These are phyloP conservation scores for Aspergillus sp. DNA, from an alignment of 2,329 filamentous ascomycete species.

Conservation along the genomic window DNA sequence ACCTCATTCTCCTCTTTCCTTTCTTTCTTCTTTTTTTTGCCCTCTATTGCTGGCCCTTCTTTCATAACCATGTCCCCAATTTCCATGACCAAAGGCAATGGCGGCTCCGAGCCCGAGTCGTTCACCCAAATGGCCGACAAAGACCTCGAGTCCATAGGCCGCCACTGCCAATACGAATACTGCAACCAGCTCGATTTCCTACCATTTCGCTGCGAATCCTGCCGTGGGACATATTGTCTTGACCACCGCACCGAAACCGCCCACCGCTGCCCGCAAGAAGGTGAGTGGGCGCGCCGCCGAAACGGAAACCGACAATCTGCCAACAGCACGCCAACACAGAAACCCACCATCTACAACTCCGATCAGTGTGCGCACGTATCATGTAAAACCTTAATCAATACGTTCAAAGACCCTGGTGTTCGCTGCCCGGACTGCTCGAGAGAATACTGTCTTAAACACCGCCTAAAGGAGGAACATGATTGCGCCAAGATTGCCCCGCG, in stretches of 20 bases:
- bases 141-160: constrained; percentile 82
- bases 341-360: constrained; percentile 58
- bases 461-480: constrained; percentile 69
- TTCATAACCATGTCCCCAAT: constrained; percentile 26
- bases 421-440: constrained; percentile 51
- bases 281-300: constrained; percentile 59
- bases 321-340: constrained; percentile 36
- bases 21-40: background rate
- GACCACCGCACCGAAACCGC: constrained; percentile 86
- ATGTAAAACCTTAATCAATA: constrained; percentile 56
- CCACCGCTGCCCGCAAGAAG: constrained; percentile 66
- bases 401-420: constrained; percentile 50
- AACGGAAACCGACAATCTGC: constrained; percentile 27
- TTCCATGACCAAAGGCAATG: constrained; percentile 21
- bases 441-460: constrained; percentile 53
- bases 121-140: constrained; percentile 53
- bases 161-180: constrained; percentile 86
- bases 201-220: constrained; percentile 90
- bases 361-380: constrained; percentile 49
- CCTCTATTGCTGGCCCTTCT: background rate
- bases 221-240: constrained; percentile 79
- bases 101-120: constrained; percentile 22
- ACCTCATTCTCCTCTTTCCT: background rate
- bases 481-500: constrained; percentile 71
- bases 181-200: constrained; percentile 96